Base-by-base conservation (phyloP, 2,329 filamentous ascomycete genomes). In the Fusarium lyarnte region DNA sequence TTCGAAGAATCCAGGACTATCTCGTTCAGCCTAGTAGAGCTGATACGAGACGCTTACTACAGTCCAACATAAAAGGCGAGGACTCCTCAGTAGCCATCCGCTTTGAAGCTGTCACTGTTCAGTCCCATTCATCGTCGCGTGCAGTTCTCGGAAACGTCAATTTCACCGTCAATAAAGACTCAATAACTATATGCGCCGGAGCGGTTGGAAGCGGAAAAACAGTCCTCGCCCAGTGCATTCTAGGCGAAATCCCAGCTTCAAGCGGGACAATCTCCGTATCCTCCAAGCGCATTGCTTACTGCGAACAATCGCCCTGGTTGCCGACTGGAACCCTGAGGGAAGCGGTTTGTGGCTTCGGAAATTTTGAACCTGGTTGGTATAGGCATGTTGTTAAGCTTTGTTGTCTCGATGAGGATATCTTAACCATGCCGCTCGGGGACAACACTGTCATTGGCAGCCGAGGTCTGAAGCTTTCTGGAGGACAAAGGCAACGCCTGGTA, bases 31-130 rank as follows among this genome's bases (percentile, higher is more conserved):
- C 29, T 6, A 17, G 29, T 23, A 13, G 23, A 19, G 17, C 29
- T 8, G 53, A 57, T 17, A 5, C 4, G 19, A 57, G 39, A 11
- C 19, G 3, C 2, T 35, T 27, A 8, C 14, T 11, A 0, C 6
- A 19, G 9, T 7, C 11, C 10, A 6, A 14, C 2, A 27, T 6
- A 0, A 25, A 42, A 12, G 29, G 17, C 13, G 23, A 16, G 8
- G 14, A 19, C 3, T 9, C 23, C n/a, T 29, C 6, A 41, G 5
- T 1, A 10, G 39, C n/a, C 2, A 12, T 57, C 25, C 21, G 9
- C 19, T 27, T 57, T 27, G n/a, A 46, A 7, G 39, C 2, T 3
- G 17, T 57, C 6, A 36, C 19, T 21, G 38, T 57, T 7, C 39
- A 46, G 14, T 21, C 25, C 2, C 19, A 6, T 8, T 17, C n/a